Percentiles rank a stretch among this genome's conserved stretches.
Conservation (phyloP, 257 asterid species). For the Solanum microdontum region DNA sequence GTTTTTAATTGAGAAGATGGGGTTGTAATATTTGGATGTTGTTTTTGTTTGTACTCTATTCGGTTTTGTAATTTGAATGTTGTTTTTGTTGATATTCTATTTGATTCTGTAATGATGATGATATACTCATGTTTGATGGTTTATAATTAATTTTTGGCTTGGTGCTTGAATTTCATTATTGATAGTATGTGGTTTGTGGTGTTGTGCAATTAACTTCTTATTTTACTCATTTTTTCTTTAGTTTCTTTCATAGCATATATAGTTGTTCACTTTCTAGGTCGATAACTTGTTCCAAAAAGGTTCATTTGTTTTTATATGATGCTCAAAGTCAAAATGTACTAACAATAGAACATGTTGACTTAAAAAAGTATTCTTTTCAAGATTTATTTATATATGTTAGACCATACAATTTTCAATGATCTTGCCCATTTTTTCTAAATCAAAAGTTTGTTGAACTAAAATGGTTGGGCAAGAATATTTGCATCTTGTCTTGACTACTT, state of each 20-base stretch:
- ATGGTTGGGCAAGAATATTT: neutral
- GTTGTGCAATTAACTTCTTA: neutral
- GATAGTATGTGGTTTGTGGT: neutral
- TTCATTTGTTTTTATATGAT: neutral
- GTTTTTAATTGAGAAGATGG: neutral
- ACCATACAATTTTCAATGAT: neutral
- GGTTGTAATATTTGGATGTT: neutral
- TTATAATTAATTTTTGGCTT: no score
- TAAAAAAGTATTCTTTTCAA: no score
- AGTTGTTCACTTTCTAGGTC: neutral
- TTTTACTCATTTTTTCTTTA: neutral
- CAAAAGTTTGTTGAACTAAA: neutral
- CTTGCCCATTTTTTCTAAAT: neutral
- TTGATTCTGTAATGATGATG: neutral
- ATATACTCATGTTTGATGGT: neutral
- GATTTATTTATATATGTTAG: neutral
- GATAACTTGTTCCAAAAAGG: neutral
- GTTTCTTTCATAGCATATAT: neutral
- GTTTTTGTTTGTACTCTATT: neutral
- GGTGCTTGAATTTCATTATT: neutral
- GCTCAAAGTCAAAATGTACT: neutral
- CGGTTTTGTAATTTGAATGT: neutral
- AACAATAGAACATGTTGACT: neutral
- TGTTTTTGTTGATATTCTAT: neutral
- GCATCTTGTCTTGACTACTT: neutral